Conservation (phyloP, 306 rosid genomes). For the Begonia fuchsioides region DNA sequence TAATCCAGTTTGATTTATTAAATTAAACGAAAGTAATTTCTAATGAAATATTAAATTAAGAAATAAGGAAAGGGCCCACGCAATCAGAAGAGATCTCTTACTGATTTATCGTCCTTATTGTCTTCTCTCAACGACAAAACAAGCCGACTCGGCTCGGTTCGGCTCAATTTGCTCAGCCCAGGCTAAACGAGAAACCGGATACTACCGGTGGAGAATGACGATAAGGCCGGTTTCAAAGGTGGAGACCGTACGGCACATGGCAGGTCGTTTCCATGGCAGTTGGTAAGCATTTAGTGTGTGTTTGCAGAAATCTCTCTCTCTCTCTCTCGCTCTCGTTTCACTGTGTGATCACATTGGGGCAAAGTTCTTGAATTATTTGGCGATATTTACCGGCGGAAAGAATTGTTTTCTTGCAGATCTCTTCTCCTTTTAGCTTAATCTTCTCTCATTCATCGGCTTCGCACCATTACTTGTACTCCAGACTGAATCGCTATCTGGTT, state of each 20-base stretch:
- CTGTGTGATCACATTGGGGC: no score
- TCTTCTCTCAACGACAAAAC: neutral
- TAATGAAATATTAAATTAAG: no score
- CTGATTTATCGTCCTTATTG: neutral
- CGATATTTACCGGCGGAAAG: no score
- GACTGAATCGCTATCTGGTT: no score
- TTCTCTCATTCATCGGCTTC: no score
- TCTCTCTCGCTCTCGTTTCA: neutral
- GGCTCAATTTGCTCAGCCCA: slow-evolving; percentile 1
- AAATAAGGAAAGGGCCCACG: no score
- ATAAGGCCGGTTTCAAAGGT: slow-evolving; percentile 20
- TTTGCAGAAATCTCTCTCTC: slow-evolving; percentile 3
- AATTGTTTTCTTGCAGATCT: no score
- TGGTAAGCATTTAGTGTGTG: slow-evolving; percentile 57
- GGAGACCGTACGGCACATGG: slow-evolving; percentile 36
- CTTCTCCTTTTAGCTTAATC: no score
- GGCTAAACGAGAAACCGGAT: neutral
- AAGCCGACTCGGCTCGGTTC: neutral
- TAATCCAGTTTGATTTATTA: no score
- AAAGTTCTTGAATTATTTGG: no score
- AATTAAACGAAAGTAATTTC: no score
- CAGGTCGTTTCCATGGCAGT: slow-evolving; percentile 53
- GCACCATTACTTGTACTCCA: no score
- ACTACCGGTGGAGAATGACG: slow-evolving; percentile 8
- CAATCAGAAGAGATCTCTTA: neutral